Evolutionary conservation across 2,329 filamentous ascomycete genomes (phyloP).

Genomic region (Stemphylium vesicarium): DNA sequence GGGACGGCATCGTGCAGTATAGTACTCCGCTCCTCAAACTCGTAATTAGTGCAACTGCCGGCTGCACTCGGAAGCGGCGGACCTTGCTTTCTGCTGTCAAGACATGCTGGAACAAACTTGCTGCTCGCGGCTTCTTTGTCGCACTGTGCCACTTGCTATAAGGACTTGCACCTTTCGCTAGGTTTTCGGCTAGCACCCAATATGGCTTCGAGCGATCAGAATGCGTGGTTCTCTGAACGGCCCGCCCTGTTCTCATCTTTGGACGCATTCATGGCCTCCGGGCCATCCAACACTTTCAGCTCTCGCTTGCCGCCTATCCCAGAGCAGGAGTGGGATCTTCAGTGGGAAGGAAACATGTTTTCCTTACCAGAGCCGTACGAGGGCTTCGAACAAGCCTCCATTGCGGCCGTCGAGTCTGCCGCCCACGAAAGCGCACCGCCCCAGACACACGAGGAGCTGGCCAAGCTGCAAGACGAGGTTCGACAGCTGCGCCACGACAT

Average conservation of each 20-base stretch:
- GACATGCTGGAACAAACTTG: not conserved
- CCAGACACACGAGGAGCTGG: constrained; percentile 1
- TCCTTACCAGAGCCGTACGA: not conserved
- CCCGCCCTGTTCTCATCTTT: not conserved
- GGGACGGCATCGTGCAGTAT: too few relatives aligned
- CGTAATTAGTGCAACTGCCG: not conserved
- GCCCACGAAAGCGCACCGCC: not conserved
- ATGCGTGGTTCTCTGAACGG: not conserved
- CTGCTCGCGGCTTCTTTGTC: constrained; percentile 6
- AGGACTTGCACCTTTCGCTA: not conserved
- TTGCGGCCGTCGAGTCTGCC: not conserved
- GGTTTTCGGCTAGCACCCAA: not conserved
- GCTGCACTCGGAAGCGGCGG: not conserved
- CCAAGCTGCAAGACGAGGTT: constrained; percentile 1
- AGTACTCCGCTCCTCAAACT: too few relatives aligned
- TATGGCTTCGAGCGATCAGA: not conserved
- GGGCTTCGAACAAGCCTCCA: constrained; percentile 1
- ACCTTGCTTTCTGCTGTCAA: not conserved
- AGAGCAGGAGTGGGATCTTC: constrained; percentile 1
- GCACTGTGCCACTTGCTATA: not conserved
- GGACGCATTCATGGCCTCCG: not conserved
- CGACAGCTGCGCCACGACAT: constrained; percentile 3
- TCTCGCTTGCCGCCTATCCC: not conserved
- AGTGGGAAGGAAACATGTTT: not conserved
- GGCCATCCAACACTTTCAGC: not conserved